Evolutionary conservation across 257 asterid genomes (phyloP).

Genomic region (Lavandula angustifolia): DNA sequence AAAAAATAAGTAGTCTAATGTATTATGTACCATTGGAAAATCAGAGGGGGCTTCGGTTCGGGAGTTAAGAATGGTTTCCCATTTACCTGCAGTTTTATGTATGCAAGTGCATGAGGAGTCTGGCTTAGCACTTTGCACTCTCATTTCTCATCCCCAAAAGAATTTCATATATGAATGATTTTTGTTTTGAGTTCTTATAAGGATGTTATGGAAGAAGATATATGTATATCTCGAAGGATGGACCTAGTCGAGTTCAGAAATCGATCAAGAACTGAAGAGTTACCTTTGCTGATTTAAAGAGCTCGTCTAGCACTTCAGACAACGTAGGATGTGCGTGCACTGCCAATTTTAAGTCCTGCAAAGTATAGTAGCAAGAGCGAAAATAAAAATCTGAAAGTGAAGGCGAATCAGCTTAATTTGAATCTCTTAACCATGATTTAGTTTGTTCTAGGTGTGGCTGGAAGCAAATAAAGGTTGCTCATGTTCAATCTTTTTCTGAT

Average conservation of each 20-base stretch:
- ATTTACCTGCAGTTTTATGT: slow-evolving; percentile 51
- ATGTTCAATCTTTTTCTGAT: too few relatives aligned
- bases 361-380: slow-evolving; percentile 31
- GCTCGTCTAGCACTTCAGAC: slow-evolving; percentile 92
- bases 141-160: slow-evolving; percentile 23
- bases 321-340: slow-evolving; percentile 97
- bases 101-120: slow-evolving; percentile 41
- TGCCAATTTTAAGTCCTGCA: slow-evolving; percentile 84
- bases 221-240: not conserved
- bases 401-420: too few relatives aligned
- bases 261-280: not conserved
- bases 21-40: slow-evolving; percentile 62
- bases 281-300: slow-evolving; percentile 92
- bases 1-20: too few relatives aligned
- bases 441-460: too few relatives aligned
- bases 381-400: too few relatives aligned
- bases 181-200: not conserved
- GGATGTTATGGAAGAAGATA: slow-evolving; percentile 6
- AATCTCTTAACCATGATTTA: too few relatives aligned
- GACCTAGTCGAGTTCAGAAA: not conserved
- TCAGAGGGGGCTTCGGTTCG: slow-evolving; percentile 65
- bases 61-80: slow-evolving; percentile 59
- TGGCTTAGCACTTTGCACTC: slow-evolving; percentile 33
- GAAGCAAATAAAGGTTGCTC: too few relatives aligned
- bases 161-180: slow-evolving; percentile 8